These are phyloP conservation scores for Friedmanniomyces simplex DNA, from an alignment of 495 filamentous ascomycete genomes.

Conservation along the genomic window DNA sequence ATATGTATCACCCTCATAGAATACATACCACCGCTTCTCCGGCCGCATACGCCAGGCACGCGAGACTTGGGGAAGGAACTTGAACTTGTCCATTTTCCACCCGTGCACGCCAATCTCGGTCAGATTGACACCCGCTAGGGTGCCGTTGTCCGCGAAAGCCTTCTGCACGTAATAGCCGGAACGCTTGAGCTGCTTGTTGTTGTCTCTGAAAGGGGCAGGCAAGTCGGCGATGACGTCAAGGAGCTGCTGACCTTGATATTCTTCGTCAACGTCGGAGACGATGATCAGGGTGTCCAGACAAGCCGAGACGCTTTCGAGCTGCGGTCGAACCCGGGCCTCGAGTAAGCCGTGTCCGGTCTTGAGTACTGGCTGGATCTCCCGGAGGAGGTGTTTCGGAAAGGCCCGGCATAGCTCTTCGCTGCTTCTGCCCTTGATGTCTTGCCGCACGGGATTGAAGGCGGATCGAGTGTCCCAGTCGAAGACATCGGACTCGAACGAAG, in stretches of 20 bases:
- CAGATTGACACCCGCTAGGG: background rate
- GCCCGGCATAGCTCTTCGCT: background rate
- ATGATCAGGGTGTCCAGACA: background rate
- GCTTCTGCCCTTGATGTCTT: background rate
- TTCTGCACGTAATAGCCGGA: background rate
- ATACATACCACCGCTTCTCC: conserved; percentile 54
- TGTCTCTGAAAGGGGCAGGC: background rate
- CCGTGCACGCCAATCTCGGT: conserved; percentile 25
- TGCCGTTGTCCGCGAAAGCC: background rate
- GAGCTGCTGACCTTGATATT: background rate
- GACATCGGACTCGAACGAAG: background rate
- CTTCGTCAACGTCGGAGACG: background rate
- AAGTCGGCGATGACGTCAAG: background rate
- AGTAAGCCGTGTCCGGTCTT: background rate
- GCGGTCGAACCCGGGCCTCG: background rate
- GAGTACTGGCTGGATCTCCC: background rate
- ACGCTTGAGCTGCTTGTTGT: background rate
- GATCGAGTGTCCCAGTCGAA: background rate
- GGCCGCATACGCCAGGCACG: conserved; percentile 41
- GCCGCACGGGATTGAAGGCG: background rate
- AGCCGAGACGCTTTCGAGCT: background rate
- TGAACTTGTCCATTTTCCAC: conserved; percentile 62
- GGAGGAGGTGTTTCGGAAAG: background rate
- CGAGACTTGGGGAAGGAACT: conserved; percentile 57
- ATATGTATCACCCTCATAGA: conserved; percentile 62